phyloP scores from a whole-genome alignment of 805 yeast genomes.

The Lipomyces anomalus region DNA sequence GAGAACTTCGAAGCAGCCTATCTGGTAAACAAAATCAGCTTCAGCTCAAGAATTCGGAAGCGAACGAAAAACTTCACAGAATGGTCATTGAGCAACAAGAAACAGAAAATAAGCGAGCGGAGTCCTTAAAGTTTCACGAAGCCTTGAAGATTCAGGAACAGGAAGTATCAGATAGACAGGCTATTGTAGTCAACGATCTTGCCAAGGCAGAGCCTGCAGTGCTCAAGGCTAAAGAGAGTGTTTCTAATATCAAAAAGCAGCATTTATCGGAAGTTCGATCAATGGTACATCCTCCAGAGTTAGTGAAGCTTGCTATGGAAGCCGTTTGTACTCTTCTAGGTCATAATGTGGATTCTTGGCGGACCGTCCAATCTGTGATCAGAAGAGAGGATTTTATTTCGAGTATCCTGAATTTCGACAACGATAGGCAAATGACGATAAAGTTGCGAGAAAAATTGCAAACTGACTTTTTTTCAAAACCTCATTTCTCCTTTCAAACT shows the following conservation, averaged over 20 bases:
- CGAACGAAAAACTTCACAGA: constrained; percentile 60
- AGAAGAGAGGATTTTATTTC: constrained; percentile 83
- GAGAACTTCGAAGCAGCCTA: constrained; percentile 49
- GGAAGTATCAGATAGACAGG: constrained; percentile 50
- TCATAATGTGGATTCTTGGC: constrained; percentile 60
- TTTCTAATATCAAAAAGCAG: constrained; percentile 86
- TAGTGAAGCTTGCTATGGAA: constrained; percentile 78
- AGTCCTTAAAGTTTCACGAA: constrained; percentile 68
- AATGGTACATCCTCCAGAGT: constrained; percentile 84
- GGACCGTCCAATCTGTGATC: constrained; percentile 74
- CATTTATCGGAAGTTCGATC: constrained; percentile 85
- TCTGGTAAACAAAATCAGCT: constrained; percentile 49
- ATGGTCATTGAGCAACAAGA: constrained; percentile 85
- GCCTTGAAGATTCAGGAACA: constrained; percentile 63
- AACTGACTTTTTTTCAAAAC: constrained; percentile 50
- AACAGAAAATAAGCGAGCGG: constrained; percentile 84
- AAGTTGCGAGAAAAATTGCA: constrained; percentile 55
- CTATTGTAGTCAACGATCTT: constrained; percentile 56
- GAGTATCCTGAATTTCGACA: constrained; percentile 69
- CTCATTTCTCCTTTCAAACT: constrained; percentile 61
- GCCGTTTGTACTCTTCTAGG: constrained; percentile 84
- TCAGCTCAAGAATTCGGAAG: constrained; percentile 56
- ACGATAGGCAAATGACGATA: constrained; percentile 50
- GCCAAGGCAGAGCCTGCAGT: constrained; percentile 79
- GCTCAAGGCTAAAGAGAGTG: constrained; percentile 77